These are phyloP conservation scores for Chaetomium sp. DNA, from an alignment of 2,329 filamentous ascomycete species.

Conservation along the genomic window DNA sequence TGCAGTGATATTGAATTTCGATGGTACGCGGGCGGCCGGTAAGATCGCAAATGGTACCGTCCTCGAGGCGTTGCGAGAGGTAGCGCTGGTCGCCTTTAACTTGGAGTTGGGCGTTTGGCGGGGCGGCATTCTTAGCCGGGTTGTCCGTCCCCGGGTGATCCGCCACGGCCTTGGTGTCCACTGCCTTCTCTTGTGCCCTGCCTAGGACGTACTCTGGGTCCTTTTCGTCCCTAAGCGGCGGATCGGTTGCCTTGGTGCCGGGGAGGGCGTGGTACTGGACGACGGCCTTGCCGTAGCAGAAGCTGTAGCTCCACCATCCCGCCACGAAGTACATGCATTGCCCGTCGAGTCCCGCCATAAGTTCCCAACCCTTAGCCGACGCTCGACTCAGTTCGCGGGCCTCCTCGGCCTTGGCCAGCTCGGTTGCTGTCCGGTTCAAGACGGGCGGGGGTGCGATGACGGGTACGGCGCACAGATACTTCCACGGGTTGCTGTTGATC, in stretches of 20 bases:
- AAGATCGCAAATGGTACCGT: conserved; percentile 82
- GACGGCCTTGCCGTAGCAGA: conserved; percentile 86
- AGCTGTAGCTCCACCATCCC: conserved; percentile 96
- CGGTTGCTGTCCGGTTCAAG: conserved; percentile 67
- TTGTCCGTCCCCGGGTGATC: conserved; percentile 28
- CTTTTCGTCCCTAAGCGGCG: conserved; percentile 74
- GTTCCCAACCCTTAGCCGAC: conserved; percentile 75
- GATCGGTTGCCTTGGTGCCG: conserved; percentile 63
- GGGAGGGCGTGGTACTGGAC: conserved; percentile 88
- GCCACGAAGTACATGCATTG: conserved; percentile 79
- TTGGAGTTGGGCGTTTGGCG: conserved; percentile 67
- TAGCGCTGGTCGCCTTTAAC: conserved; percentile 83
- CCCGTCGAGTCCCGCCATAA: conserved; percentile 75
- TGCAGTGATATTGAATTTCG: conserved; percentile 80
- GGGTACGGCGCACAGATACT: conserved; percentile 85
- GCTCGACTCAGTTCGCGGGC: conserved; percentile 79
- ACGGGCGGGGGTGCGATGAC: conserved; percentile 59
- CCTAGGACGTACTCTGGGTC: conserved; percentile 80
- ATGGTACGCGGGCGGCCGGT: conserved; percentile 80
- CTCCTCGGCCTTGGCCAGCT: conserved; percentile 71
- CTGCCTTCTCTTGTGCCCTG: conserved; percentile 46
- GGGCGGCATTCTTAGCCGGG: conserved; percentile 32
- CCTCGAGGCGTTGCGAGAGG: conserved; percentile 77
- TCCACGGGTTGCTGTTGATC: conserved; percentile 68
- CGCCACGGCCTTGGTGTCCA: conserved; percentile 30